Evolutionary conservation across 331 rosid species (phyloP).

Genomic region (Prunus yedoensis): DNA sequence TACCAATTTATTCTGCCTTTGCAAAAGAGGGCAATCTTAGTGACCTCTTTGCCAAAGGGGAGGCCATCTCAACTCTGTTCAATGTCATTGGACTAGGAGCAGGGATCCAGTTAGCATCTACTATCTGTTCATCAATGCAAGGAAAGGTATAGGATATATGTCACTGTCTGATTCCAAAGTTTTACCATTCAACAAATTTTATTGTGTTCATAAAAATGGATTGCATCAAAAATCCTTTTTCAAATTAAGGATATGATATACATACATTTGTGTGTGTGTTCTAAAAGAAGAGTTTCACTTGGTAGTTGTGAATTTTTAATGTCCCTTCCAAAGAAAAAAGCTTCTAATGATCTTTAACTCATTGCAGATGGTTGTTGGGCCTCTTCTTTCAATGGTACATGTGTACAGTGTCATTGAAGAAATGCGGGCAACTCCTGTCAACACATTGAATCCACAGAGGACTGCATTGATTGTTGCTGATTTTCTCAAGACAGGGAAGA

Average conservation of each 20-base stretch:
- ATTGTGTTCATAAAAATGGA: neutral
- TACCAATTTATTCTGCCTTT: slow-evolving; percentile 97
- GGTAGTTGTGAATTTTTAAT: neutral
- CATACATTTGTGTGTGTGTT: too few relatives aligned
- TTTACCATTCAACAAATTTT: neutral
- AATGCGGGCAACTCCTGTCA: slow-evolving; percentile 80
- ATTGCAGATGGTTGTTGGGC: slow-evolving; percentile 63
- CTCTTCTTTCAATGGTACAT: slow-evolving; percentile 73
- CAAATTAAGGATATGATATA: neutral
- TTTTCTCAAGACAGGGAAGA: slow-evolving; percentile 62
- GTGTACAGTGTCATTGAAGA: slow-evolving; percentile 72
- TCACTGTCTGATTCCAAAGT: neutral
- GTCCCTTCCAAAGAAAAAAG: neutral
- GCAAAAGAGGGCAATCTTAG: slow-evolving; percentile 96
- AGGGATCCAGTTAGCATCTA: slow-evolving; percentile 87
- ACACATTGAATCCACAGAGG: slow-evolving; percentile 87
- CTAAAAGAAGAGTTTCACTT: neutral
- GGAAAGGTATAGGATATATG: slow-evolving; percentile 65
- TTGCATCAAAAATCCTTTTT: neutral
- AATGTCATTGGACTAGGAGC: slow-evolving; percentile 81
- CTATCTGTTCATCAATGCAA: slow-evolving; percentile 74
- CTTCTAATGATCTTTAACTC: slow-evolving; percentile 27
- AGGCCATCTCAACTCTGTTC: slow-evolving; percentile 89
- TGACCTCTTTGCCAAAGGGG: slow-evolving; percentile 94
- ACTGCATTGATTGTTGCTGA: slow-evolving; percentile 83